These are phyloP conservation scores for Trichoderma harzianum DNA, from an alignment of 2,329 filamentous ascomycete genomes.

Conservation along the genomic window DNA sequence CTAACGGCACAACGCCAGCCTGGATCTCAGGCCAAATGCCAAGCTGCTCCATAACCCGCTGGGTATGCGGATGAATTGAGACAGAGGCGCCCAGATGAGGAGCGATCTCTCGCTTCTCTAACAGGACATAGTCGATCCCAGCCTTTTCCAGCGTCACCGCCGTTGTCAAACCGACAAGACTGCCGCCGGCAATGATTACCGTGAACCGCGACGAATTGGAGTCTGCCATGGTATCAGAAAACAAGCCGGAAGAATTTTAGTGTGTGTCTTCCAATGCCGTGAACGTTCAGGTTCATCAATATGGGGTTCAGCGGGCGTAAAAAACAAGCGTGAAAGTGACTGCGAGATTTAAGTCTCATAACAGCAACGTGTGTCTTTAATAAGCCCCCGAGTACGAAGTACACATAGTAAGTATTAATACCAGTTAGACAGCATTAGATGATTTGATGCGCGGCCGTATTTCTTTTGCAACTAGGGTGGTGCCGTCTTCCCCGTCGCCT, in stretches of 20 bases:
- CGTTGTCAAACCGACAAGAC: conserved; percentile 35
- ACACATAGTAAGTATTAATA: background rate
- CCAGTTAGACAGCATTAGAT: background rate
- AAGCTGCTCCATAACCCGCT: conserved; percentile 34
- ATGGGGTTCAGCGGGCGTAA: background rate
- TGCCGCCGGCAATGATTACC: conserved; percentile 29
- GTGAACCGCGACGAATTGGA: conserved; percentile 14
- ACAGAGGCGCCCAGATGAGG: conserved; percentile 32
- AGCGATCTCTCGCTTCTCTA: conserved; percentile 29
- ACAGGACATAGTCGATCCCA: conserved; percentile 29
- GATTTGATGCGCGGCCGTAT: background rate
- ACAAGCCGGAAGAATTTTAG: background rate
- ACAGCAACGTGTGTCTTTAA: background rate
- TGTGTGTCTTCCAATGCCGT: background rate
- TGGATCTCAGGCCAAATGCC: conserved; percentile 21
- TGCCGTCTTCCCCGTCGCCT: background rate
- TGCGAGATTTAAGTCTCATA: background rate
- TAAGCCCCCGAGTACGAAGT: background rate
- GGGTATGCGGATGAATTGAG: conserved; percentile 29
- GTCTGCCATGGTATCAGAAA: background rate
- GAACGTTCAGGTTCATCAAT: background rate
- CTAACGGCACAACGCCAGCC: background rate
- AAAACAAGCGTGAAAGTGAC: background rate
- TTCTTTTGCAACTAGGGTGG: background rate
- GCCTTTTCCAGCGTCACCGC: conserved; percentile 30